A percentile compares a stretch with the other conserved stretches of the same genome.
Conservation (phyloP, 805 yeast species). For the Candida michaelii region DNA sequence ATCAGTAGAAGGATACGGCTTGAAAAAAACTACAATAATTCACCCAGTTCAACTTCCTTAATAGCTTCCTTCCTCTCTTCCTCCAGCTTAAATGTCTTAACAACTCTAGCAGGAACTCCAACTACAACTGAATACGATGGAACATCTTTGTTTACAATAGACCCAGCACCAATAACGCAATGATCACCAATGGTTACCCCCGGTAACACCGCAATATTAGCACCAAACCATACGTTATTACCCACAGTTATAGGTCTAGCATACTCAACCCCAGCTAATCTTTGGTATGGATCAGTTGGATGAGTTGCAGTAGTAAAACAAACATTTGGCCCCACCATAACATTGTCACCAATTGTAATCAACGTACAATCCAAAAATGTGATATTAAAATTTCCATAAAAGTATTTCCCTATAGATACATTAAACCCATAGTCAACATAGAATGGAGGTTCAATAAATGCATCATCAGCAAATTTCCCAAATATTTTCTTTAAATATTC, state of each 20-base stretch:
- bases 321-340: slow-evolving; percentile 63
- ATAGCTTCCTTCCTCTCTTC: slow-evolving; percentile 17
- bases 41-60: slow-evolving; percentile 5
- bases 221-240: slow-evolving; percentile 68
- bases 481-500: slow-evolving; percentile 40
- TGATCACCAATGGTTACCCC: slow-evolving; percentile 68
- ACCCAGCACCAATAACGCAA: slow-evolving; percentile 65
- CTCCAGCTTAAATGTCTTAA: slow-evolving; percentile 27
- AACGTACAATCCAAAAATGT: slow-evolving; percentile 59
- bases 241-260: slow-evolving; percentile 61
- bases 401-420: slow-evolving; percentile 52
- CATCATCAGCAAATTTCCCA: slow-evolving; percentile 45
- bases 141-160: slow-evolving; percentile 59
- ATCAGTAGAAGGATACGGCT: too few species aligned
- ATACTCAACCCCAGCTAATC: slow-evolving; percentile 49
- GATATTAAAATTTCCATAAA: slow-evolving; percentile 60
- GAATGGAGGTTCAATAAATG: slow-evolving; percentile 58
- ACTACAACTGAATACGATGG: slow-evolving; percentile 56
- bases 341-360: slow-evolving; percentile 60
- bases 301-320: slow-evolving; percentile 64
- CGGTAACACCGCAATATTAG: slow-evolving; percentile 53
- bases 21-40: too few species aligned
- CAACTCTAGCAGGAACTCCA: slow-evolving; percentile 62
- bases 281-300: slow-evolving; percentile 49
- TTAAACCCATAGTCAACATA: slow-evolving; percentile 69